A percentile compares a stretch with the other conserved stretches of the same genome.
Evolutionary conservation across 2,329 filamentous ascomycete genomes (phyloP).

Genomic region (Pyrenophora tritici-repentis): DNA sequence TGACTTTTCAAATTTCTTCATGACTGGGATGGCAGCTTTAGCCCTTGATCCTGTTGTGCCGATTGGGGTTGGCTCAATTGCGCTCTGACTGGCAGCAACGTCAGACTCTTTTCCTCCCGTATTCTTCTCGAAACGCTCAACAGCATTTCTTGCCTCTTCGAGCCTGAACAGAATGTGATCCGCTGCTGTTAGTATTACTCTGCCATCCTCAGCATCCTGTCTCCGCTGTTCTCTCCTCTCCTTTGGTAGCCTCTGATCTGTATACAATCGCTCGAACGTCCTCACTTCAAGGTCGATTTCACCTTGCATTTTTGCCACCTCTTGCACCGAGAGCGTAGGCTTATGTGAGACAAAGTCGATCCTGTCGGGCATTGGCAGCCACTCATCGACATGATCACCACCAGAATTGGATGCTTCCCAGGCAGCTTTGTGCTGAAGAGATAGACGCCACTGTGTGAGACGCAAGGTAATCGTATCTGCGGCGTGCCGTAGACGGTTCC

Average conservation of each 20-base stretch:
- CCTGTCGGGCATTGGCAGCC: conserved; percentile 16
- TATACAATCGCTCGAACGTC: conserved; percentile 23
- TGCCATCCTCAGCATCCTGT: conserved; percentile 30
- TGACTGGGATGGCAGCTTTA: background rate
- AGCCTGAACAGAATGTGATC: conserved; percentile 23
- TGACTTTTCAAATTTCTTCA: conserved; percentile 3
- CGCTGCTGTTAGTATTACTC: conserved; percentile 22
- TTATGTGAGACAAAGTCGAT: conserved; percentile 15
- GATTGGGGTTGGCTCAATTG: too few species aligned
- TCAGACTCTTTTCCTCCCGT: background rate
- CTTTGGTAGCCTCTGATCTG: conserved; percentile 3
- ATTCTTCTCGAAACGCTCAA: background rate
- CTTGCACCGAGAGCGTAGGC: conserved; percentile 24
- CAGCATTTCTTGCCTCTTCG: background rate
- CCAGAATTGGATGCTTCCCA: conserved; percentile 10
- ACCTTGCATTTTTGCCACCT: conserved; percentile 23
- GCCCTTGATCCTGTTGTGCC: too few species aligned
- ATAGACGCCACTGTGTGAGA: conserved; percentile 21
- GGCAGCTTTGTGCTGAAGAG: conserved; percentile 26
- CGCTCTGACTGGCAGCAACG: background rate
- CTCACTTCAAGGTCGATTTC: conserved; percentile 24
- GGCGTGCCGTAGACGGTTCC: conserved; percentile 22
- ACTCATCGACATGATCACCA: conserved; percentile 2
- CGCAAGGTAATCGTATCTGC: conserved; percentile 24
- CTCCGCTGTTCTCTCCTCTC: conserved; percentile 24